Conservation (phyloP, 2,329 filamentous ascomycete genomes). For the Curvularia verruculosa region DNA sequence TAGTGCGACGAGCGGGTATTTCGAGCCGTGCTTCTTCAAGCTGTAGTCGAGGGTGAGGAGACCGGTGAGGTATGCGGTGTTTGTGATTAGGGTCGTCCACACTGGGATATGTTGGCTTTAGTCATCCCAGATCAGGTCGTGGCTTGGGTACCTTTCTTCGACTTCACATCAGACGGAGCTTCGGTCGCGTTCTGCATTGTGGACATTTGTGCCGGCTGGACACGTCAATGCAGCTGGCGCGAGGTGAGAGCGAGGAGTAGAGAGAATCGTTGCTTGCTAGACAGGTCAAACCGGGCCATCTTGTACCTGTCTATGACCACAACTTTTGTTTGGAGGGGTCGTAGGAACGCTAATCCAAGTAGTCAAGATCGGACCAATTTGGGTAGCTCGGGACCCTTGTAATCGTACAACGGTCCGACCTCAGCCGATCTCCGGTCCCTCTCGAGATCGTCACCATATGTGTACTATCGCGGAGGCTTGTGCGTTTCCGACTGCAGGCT, state of each 20-base stretch:
- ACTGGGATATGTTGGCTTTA: constrained; percentile 56
- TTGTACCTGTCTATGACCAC: constrained; percentile 3
- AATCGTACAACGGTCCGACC: constrained; percentile 7
- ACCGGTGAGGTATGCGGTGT: constrained; percentile 79
- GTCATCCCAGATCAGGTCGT: constrained; percentile 6
- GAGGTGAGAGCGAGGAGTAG: background rate
- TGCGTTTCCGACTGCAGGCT: constrained; percentile 34
- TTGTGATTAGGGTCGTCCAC: constrained; percentile 88
- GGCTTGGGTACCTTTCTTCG: constrained; percentile 47
- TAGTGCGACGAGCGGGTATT: constrained; percentile 80
- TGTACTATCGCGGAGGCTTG: constrained; percentile 38
- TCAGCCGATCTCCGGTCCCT: constrained; percentile 34
- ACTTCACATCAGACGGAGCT: constrained; percentile 32
- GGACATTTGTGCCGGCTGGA: background rate
- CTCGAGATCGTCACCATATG: constrained; percentile 42
- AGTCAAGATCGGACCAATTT: constrained; percentile 12
- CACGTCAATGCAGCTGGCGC: constrained; percentile 1
- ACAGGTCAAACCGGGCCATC: constrained; percentile 7
- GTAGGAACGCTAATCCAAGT: constrained; percentile 15
- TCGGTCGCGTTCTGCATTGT: constrained; percentile 13
- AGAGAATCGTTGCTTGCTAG: background rate
- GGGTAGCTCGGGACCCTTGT: constrained; percentile 5
- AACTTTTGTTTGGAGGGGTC: constrained; percentile 21
- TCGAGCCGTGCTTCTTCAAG: constrained; percentile 67
- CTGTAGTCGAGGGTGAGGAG: constrained; percentile 82